Percentiles rank a stretch among this genome's conserved stretches.
Evolutionary conservation across 1,284 basidiomycete genomes (phyloP).

Genomic region (Cryptococcus neoformans): DNA sequence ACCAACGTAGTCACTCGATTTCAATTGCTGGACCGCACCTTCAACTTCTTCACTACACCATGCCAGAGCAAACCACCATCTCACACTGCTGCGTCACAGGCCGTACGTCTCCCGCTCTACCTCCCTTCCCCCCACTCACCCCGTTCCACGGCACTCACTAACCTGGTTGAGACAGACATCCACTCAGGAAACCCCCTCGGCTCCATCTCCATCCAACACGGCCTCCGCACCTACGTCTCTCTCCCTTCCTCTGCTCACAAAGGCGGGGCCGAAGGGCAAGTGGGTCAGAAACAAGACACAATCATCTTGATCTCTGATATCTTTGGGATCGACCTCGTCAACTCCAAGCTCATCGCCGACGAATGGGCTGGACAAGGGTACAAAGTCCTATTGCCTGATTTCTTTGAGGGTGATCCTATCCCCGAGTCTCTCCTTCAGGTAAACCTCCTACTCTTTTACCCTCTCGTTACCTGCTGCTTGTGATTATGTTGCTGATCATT

Average conservation of each 20-base stretch:
- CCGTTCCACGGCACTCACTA: no score
- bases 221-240: constrained; percentile 35
- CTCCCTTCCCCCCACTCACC: background rate
- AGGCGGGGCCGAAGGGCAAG: background rate
- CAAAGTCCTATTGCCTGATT: constrained; percentile 61
- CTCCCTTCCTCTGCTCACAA: constrained; percentile 16
- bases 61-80: constrained; percentile 35
- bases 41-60: constrained; percentile 2
- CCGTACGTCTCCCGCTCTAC: constrained; percentile 19
- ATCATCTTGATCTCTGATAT: constrained; percentile 60
- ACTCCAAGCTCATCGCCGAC: constrained; percentile 56
- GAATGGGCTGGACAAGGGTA: constrained; percentile 65
- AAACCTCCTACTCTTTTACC: no score
- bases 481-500: background rate
- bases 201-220: constrained; percentile 26
- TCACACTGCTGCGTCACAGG: constrained; percentile 39
- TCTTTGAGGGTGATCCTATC: constrained; percentile 61
- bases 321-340: constrained; percentile 62
- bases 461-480: background rate
- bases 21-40: background rate
- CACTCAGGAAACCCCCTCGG: constrained; percentile 38
- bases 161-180: constrained; percentile 22
- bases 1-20: no score
- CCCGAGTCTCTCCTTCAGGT: background rate
- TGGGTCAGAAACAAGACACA: constrained; percentile 55